phyloP scores from a whole-genome alignment of 805 yeast species.

The Kuraishia piskuri region DNA sequence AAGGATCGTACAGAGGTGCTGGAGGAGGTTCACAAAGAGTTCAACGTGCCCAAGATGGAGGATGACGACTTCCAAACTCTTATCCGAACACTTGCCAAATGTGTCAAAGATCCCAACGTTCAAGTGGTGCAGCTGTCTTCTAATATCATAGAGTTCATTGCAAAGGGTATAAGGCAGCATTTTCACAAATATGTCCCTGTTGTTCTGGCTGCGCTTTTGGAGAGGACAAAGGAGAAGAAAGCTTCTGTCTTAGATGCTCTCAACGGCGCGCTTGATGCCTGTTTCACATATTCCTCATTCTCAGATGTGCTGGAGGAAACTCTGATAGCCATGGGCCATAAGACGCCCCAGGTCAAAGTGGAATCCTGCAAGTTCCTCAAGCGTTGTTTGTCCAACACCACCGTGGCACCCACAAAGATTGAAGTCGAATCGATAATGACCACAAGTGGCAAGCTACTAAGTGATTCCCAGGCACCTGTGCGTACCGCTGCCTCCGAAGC shows the following conservation, averaged over 20 bases:
- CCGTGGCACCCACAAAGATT: slow-evolving; percentile 34
- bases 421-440: slow-evolving; percentile 55
- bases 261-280: slow-evolving; percentile 54
- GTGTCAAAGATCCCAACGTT: slow-evolving; percentile 82
- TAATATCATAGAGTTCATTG: slow-evolving; percentile 49
- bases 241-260: slow-evolving; percentile 67
- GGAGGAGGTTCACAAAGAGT: slow-evolving; percentile 47
- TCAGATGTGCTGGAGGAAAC: slow-evolving; percentile 53
- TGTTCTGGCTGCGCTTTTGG: slow-evolving; percentile 58
- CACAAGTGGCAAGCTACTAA: slow-evolving; percentile 50
- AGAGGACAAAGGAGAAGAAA: slow-evolving; percentile 84
- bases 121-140: slow-evolving; percentile 81
- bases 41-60: slow-evolving; percentile 45
- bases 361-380: slow-evolving; percentile 60
- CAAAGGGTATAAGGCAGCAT: slow-evolving; percentile 51
- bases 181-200: slow-evolving; percentile 46
- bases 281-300: slow-evolving; percentile 42
- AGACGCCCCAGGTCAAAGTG: slow-evolving; percentile 75
- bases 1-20: slow-evolving; percentile 84
- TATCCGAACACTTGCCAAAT: slow-evolving; percentile 55
- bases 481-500: slow-evolving; percentile 71
- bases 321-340: slow-evolving; percentile 54
- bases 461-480: slow-evolving; percentile 79
- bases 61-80: slow-evolving; percentile 59
- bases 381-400: slow-evolving; percentile 49